Base-by-base conservation (phyloP, 2,329 filamentous ascomycete species). In the Ophiostoma sp. region DNA sequence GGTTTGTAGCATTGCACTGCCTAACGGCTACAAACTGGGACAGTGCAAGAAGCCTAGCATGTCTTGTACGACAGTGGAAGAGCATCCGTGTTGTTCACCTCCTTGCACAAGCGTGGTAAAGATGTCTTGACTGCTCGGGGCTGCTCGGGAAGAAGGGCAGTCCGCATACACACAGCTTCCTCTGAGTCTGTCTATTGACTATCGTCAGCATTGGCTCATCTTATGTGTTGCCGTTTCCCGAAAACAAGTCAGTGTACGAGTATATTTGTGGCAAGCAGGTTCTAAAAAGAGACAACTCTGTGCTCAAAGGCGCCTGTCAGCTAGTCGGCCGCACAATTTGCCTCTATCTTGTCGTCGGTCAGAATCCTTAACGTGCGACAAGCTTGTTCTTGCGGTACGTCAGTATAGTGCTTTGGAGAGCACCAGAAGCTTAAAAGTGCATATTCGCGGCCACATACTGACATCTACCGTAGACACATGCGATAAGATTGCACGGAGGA, bases 61-160 rank as follows among this genome's bases (percentile, higher is more conserved):
- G 66, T 48, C 67, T 68, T 67, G 70, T 67, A 27, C 27, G 64
- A 64, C 44, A 35, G 33, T n/a, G 70, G 67, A 71, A 67, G 36
- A 31, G 44, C 52, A 52, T 69, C 62, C 70, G 69, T 60, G 41
- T 67, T 66, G 41, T 27, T 44, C 4, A 23, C 27, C 48, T 20
- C 13, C 20, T 44, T 65, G n/a, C 62, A 65, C 62, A 41, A 39
- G 62, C 41, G 60, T 64, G 15, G 33, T 7, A n/a, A 39, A 4
- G 1, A 33, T 31, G 11, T 7, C 10, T 60, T n/a, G 35, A 44
- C 15, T 33, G 36, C 35, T 60, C 27, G 27, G 27, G 57, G 27
- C 27, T 33, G 27, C 27, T 62, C n/a, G 57, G 57, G 10, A 13
- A 39, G 31, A 23, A 17, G 35, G 15, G 35, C 60, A 36, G 33